Base-by-base conservation (phyloP, 805 yeast genomes). In the Saccharomycopsis lassenensis region DNA sequence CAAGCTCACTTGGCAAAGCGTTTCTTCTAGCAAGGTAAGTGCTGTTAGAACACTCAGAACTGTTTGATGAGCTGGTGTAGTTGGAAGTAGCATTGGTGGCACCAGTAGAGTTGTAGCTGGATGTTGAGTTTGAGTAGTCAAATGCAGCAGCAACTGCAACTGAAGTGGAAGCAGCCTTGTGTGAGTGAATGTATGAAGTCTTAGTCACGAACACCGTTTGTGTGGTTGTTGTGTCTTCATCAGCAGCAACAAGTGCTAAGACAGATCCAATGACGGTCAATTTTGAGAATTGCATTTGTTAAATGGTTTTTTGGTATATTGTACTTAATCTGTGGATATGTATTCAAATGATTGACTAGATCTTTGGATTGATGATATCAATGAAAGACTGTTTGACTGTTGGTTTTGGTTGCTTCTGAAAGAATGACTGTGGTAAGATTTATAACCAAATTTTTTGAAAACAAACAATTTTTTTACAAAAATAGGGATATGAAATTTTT, bases 241-340 rank as follows among this genome's bases (percentile, higher is more conserved):
- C 24, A 16, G 22, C 29, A 12, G 23, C 31, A 30, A 16, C 20
- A 17, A 29, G 34, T 27, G 21, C 30, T 4, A 31, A 15, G 26
- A 31, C 4, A 12, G 34, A 29, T 26, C 29, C 20, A 21, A 28
- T 6, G 18, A 34, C 11, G 8, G 35, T 14, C n/a, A 32, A 15
- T 31, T 20, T 40, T 17, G 35, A 17, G 37, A 37, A 39, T 37
- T 37, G 45, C 41, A 37, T 40, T 36, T 23, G 24, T 15, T 24
- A 31, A 33, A 25, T 14, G 30, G 24, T 31, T 31, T 19, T 12
- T n/a, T 15, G n/a, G n/a, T 12, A 17, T 26, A 11, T 15, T 29
- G 20, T 8, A 10, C 7, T 17, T 17, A 16, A 16, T 10, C 5
- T 15, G 24, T 7, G 14, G 21, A 7, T 30, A 11, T 7, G 6